Evolutionary conservation across 75 land plant genomes (phyloP), one percentile per base, ranked within the genome.

Genomic region (Cupressus sempervirens): DNA sequence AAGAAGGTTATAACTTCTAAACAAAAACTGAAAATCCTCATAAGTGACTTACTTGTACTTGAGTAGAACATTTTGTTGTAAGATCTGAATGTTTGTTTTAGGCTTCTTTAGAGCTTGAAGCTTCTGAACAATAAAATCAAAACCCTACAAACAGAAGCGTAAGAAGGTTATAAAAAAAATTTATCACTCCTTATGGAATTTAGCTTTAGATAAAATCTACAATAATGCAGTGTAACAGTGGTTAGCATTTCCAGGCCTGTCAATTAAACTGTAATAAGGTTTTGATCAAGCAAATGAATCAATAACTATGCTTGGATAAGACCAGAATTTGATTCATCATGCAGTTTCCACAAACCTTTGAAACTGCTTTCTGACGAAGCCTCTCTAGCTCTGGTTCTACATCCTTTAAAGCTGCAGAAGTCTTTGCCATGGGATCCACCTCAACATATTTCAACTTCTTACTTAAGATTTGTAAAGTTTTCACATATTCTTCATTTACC

Each of bases 401-500:
- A 91, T 98, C 99, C 77, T 91, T 93, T 74, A 95, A 87, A 45
- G 99, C 99, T 86, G 94, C 94, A 83, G 97, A 96, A 46, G 85
- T 73, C 88, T 94, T 98, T 62, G 96, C 91, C 87, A 89, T 91
- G 34, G 91, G 87, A 86, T 96, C 98, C 74, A 85, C 96, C 82
- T 94, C 95, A 10, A 95, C 89, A 88, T 92, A 96, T 80, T 93
- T 93, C 80, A 98, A 80, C 87, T 98, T 98, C 87, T 89, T 96
- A 89, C 99, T 96, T 35, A 98, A 85, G 34, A 89, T 85, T 87
- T 95, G 95, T 81, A 98, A 96, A 52, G 91, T 94, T 84, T 88
- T 96, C 89, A 98, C 86, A 84, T 93, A 98, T 85, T 98, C 99
- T 84, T 98, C 99, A 89, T 95, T 98, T n/a, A 98, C 97, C 99